Percentiles rank a stretch among this genome's conserved stretches.
phyloP scores from a whole-genome alignment of 768 basidiomycete genomes.

The Tulasnella sp. region DNA sequence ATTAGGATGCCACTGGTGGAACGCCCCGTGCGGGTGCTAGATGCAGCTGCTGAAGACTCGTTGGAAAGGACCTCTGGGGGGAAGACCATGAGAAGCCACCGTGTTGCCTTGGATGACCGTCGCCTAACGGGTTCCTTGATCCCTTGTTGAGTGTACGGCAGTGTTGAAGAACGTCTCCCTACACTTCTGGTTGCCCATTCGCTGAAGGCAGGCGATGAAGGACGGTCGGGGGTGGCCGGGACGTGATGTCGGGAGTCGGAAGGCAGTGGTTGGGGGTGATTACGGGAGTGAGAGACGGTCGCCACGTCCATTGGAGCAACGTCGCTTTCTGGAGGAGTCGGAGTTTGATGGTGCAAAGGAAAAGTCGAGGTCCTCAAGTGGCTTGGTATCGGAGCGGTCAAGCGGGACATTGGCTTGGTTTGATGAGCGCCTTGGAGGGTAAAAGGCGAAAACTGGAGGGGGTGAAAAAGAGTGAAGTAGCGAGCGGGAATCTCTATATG shows the following conservation, averaged over 20 bases:
- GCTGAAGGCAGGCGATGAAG: slow-evolving; percentile 3
- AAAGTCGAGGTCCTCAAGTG: slow-evolving; percentile 3
- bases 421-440: background rate
- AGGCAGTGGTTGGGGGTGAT: background rate
- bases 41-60: slow-evolving; percentile 53
- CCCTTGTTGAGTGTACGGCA: slow-evolving; percentile 48
- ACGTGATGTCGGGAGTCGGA: background rate
- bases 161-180: slow-evolving; percentile 40
- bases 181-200: slow-evolving; percentile 32
- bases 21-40: slow-evolving; percentile 51
- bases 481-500: slow-evolving; percentile 5
- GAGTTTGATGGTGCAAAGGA: background rate
- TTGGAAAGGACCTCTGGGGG: slow-evolving; percentile 54
- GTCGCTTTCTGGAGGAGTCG: slow-evolving; percentile 18
- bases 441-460: background rate
- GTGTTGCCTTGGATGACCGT: slow-evolving; percentile 27
- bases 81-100: slow-evolving; percentile 57
- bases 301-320: background rate
- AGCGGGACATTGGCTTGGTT: background rate
- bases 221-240: slow-evolving; percentile 7
- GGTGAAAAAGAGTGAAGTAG: background rate
- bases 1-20: slow-evolving; percentile 62
- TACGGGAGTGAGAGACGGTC: background rate
- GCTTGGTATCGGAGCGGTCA: slow-evolving; percentile 7
- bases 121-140: slow-evolving; percentile 36